Evolutionary conservation across 2,329 filamentous ascomycete species (phyloP).

Genomic region (Diaporthe citriasiana): DNA sequence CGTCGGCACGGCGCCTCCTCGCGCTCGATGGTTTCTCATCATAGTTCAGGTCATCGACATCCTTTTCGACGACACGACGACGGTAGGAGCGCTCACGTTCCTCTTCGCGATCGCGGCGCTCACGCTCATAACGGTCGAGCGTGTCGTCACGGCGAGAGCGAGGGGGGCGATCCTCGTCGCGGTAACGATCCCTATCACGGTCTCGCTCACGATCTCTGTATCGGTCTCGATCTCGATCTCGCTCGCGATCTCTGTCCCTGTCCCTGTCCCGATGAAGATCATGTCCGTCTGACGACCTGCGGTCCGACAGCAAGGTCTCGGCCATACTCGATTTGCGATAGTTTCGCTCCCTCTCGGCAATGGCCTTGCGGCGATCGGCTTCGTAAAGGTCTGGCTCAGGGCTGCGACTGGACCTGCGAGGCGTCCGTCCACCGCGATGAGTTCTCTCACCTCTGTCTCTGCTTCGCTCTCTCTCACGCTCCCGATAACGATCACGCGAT

Average conservation of each 20-base stretch:
- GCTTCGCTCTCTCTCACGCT: constrained; percentile 54
- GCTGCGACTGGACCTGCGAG: constrained; percentile 79
- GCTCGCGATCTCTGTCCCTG: constrained; percentile 52
- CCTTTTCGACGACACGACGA: constrained; percentile 79
- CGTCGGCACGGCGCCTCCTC: constrained; percentile 84
- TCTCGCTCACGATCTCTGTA: constrained; percentile 56
- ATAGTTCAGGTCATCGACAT: constrained; percentile 91
- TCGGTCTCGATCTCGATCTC: constrained; percentile 53
- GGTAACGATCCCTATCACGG: constrained; percentile 55
- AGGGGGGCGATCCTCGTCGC: constrained; percentile 64
- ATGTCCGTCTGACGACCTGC: constrained; percentile 63
- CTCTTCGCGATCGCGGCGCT: constrained; percentile 88
- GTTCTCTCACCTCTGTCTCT: constrained; percentile 72
- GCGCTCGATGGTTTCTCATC: constrained; percentile 79
- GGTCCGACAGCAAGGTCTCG: constrained; percentile 71
- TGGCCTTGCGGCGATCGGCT: constrained; percentile 92
- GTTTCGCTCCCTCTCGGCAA: constrained; percentile 93
- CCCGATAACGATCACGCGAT: constrained; percentile 62
- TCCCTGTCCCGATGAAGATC: constrained; percentile 56
- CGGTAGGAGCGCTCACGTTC: constrained; percentile 91
- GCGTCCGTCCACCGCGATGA: constrained; percentile 68
- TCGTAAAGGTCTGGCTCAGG: constrained; percentile 97
- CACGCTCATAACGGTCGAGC: constrained; percentile 81
- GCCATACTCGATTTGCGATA: constrained; percentile 86
- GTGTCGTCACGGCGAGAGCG: constrained; percentile 73